Percentiles rank a stretch among this genome's conserved stretches.
Evolutionary conservation across 768 basidiomycete species (phyloP).

Genomic region (Pseudohyphozyma bogoriensis): DNA sequence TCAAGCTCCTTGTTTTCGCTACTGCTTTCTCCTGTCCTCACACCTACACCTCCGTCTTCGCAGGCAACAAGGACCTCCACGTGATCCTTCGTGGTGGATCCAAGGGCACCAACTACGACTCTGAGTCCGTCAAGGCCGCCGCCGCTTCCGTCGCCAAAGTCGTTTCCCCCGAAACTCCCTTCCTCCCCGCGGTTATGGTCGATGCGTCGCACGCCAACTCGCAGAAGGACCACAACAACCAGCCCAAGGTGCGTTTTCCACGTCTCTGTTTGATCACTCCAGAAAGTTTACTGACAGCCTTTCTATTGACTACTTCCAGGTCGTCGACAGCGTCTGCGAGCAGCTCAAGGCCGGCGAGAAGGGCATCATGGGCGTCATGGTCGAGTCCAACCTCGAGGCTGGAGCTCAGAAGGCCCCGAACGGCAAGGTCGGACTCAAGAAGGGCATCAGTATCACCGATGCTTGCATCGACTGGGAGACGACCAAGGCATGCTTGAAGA

Average conservation of each 20-base stretch:
- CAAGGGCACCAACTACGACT: slow-evolving; percentile 76
- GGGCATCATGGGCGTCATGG: slow-evolving; percentile 88
- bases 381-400: slow-evolving; percentile 86
- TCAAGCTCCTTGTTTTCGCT: neutral
- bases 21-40: neutral
- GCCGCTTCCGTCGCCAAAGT: slow-evolving; percentile 52
- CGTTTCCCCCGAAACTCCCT: slow-evolving; percentile 40
- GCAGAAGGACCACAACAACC: slow-evolving; percentile 85
- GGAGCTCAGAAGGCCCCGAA: slow-evolving; percentile 82
- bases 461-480: slow-evolving; percentile 80
- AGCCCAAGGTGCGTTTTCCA: slow-evolving; percentile 48
- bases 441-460: slow-evolving; percentile 69
- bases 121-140: slow-evolving; percentile 60
- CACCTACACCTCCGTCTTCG: slow-evolving; percentile 7
- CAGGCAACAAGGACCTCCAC: slow-evolving; percentile 75
- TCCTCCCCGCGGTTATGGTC: slow-evolving; percentile 66
- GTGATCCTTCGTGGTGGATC: slow-evolving; percentile 91
- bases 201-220: slow-evolving; percentile 94
- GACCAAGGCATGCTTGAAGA: slow-evolving; percentile 64
- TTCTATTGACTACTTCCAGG: slow-evolving; percentile 33
- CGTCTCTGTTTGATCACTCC: neutral
- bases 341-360: slow-evolving; percentile 61
- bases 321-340: slow-evolving; percentile 56
- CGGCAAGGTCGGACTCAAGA: slow-evolving; percentile 28
- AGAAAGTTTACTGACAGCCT: neutral